phyloP scores from a whole-genome alignment of 345 rosid genomes.

The Noccaea caerulescens region DNA sequence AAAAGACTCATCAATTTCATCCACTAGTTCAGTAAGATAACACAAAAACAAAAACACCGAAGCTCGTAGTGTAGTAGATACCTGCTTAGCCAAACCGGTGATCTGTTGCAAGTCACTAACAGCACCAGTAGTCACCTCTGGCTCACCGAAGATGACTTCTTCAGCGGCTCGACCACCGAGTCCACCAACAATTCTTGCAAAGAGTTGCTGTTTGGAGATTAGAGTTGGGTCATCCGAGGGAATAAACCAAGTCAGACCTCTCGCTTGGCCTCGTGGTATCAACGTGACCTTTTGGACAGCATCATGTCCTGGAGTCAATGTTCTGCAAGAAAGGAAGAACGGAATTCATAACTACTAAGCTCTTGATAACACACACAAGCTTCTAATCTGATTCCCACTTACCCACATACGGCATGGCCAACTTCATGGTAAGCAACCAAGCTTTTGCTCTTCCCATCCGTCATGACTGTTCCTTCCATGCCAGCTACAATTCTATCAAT shows the following conservation, averaged over 20 bases:
- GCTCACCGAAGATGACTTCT: constrained; percentile 73
- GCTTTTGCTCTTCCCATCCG: constrained; percentile 96
- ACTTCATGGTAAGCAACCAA: constrained; percentile 97
- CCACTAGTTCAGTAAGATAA: not conserved
- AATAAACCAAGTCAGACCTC: constrained; percentile 78
- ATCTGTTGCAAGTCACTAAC: constrained; percentile 76
- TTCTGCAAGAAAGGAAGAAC: constrained; percentile 42
- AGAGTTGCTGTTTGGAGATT: constrained; percentile 66
- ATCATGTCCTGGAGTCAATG: constrained; percentile 76
- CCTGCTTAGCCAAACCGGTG: constrained; percentile 92
- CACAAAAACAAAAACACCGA: not conserved
- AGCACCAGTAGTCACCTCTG: constrained; percentile 77
- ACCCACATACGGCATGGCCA: constrained; percentile 97
- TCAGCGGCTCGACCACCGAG: constrained; percentile 83
- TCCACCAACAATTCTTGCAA: constrained; percentile 76
- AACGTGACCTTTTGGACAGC: constrained; percentile 72
- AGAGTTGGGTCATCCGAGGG: constrained; percentile 69
- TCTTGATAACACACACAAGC: not conserved
- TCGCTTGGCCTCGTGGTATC: constrained; percentile 79
- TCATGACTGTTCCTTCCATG: constrained; percentile 99
- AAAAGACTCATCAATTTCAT: not conserved
- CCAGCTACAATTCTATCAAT: constrained; percentile 98
- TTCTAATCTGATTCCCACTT: constrained; percentile 39
- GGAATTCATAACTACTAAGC: not conserved
- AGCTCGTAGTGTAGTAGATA: constrained; percentile 30